Percentiles rank a stretch among this genome's conserved stretches.
Evolutionary conservation across 2,329 filamentous ascomycete genomes (phyloP).

Genomic region (Rugonectria rugulosa): DNA sequence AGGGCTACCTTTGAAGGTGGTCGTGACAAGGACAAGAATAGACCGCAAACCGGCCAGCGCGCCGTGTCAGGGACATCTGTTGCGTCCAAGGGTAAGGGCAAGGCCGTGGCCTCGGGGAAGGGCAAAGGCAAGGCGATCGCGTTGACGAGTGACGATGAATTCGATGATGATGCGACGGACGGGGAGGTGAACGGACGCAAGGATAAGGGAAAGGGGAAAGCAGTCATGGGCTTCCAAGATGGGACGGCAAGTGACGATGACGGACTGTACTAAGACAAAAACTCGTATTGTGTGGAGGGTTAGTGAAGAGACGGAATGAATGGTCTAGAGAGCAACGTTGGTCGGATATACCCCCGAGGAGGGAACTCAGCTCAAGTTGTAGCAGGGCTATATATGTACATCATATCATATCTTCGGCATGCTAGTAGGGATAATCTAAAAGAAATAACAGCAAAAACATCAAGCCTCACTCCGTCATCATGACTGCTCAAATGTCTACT

Average conservation of each 20-base stretch:
- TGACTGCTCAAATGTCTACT: conserved; percentile 15
- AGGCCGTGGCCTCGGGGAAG: conserved; percentile 35
- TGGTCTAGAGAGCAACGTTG: conserved; percentile 20
- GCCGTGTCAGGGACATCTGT: conserved; percentile 40
- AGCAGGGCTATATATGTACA: conserved; percentile 22
- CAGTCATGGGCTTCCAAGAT: conserved; percentile 59
- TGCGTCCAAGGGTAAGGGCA: conserved; percentile 44
- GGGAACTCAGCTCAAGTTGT: conserved; percentile 22
- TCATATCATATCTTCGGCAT: conserved; percentile 17
- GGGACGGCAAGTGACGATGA: conserved; percentile 65
- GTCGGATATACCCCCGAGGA: conserved; percentile 28
- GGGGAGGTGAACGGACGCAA: conserved; percentile 41
- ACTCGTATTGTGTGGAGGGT: neutral
- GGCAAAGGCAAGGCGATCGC: conserved; percentile 47
- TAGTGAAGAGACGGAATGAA: conserved; percentile 16
- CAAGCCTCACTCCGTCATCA: conserved; percentile 2
- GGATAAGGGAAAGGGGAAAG: conserved; percentile 66
- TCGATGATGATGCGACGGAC: conserved; percentile 42
- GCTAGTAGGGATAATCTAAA: conserved; percentile 12
- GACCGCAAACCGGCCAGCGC: conserved; percentile 34
- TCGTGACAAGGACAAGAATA: conserved; percentile 47
- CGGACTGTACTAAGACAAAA: conserved; percentile 56
- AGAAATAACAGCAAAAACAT: conserved; percentile 5
- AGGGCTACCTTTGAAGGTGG: conserved; percentile 80
- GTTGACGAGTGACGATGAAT: conserved; percentile 43